phyloP scores from a whole-genome alignment of 805 yeast species.

The Candida alai region DNA sequence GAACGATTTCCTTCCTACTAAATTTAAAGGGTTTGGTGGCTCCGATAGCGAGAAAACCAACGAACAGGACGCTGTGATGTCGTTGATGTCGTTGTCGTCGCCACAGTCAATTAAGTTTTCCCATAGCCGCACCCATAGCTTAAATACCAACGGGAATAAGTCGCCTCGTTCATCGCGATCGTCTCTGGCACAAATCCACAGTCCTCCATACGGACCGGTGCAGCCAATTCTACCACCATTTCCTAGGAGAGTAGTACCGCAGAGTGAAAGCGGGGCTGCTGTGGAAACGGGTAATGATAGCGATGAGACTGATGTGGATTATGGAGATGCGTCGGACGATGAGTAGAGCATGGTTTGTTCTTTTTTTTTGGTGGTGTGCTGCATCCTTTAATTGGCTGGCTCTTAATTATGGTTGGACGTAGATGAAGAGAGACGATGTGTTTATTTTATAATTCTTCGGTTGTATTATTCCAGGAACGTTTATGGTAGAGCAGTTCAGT shows the following conservation, averaged over 20 bases:
- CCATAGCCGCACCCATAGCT: slow-evolving; percentile 28
- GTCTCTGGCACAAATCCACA: slow-evolving; percentile 19
- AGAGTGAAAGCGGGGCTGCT: slow-evolving; percentile 1
- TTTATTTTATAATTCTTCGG: too few species aligned
- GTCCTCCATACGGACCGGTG: slow-evolving; percentile 8
- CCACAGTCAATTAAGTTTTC: slow-evolving; percentile 36
- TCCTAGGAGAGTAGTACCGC: slow-evolving; percentile 23
- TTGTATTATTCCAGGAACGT: too few species aligned
- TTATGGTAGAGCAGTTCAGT: too few species aligned
- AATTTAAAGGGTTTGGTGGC: slow-evolving; percentile 1
- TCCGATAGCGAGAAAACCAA: slow-evolving; percentile 16
- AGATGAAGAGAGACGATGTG: too few species aligned
- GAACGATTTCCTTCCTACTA: slow-evolving; percentile 6
- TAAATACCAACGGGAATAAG: slow-evolving; percentile 6
- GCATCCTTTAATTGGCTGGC: too few species aligned
- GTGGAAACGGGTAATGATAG: slow-evolving; percentile 14
- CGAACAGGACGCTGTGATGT: slow-evolving; percentile 55
- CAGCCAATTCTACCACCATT: slow-evolving; percentile 14
- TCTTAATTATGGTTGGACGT: too few species aligned
- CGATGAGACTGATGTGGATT: slow-evolving; percentile 36
- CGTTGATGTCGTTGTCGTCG: slow-evolving; percentile 53
- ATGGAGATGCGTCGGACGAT: slow-evolving; percentile 20
- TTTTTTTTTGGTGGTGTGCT: slow-evolving; percentile 2
- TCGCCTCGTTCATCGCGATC: slow-evolving; percentile 19
- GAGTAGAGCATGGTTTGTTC: background rate